Base-by-base conservation (phyloP, 805 yeast genomes). In the Starmerella bombicola region DNA sequence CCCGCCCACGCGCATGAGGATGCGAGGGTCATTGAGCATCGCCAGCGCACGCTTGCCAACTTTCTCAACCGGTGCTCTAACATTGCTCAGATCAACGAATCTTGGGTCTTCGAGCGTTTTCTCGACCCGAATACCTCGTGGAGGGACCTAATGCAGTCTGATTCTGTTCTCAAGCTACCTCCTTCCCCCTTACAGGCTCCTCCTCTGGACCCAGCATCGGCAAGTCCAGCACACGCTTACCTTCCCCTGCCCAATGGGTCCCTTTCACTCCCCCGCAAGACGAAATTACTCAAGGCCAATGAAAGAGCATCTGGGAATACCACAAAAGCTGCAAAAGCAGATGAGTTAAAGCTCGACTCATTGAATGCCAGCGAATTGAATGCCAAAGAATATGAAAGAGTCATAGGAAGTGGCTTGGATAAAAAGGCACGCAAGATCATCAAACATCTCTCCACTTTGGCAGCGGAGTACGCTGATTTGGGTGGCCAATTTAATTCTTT, bases 41-140 rank as follows among this genome's bases (percentile, higher is more conserved):
- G 95, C 30, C 80, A 76, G 53, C 64, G 95, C 44, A 70, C 81
- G 69, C 69, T 86, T 33, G 68, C 80, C 0, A 76, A 73, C 18
- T 91, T 91, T 55, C 65, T 91, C 42, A 81, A 81, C 54, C 69
- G 85, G 46, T 88, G 97, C 57, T 53, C 73, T 39, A 59, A 62
- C 8, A 74, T 77, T 35, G 63, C 65, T 1, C 71, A 68, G 47
- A 67, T 91, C 18, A 61, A 74, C 30, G 67, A 67, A 20, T 71
- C 77, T 48, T 68, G 68, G 16, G 74, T 80, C 18, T 82, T 85
- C 53, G 69, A 74, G 30, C 74, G 78, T 55, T 91, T 91, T 54
- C 59, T 91, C 42, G 91, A 85, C 55, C 94, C 97, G 5, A 79
- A 79, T 45, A 74, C 82, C 10, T 71, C 73, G 49, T 91, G 95